Conservation (phyloP, 768 basidiomycete genomes). For the Artomyces pyxidatus region DNA sequence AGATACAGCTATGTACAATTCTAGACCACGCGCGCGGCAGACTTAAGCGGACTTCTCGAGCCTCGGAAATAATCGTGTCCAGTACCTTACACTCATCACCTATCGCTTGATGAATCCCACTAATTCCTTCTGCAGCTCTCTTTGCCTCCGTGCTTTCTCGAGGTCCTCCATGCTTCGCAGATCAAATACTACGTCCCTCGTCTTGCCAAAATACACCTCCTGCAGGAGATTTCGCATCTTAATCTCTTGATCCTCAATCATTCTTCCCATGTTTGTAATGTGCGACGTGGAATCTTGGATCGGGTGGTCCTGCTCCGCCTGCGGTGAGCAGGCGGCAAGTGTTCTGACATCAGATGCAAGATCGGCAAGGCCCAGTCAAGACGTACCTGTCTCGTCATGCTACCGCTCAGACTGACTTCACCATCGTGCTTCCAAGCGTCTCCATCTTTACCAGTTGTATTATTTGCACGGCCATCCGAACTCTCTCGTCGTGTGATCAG, state of each 20-base stretch:
- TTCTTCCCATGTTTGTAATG: constrained; percentile 86
- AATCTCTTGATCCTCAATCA: constrained; percentile 99
- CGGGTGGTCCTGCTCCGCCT: constrained; percentile 86
- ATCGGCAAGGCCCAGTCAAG: not conserved
- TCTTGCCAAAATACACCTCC: constrained; percentile 96
- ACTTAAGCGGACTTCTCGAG: not conserved
- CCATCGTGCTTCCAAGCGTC: constrained; percentile 55
- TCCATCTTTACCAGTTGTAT: constrained; percentile 27
- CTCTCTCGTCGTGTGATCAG: constrained; percentile 46
- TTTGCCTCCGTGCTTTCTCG: constrained; percentile 71
- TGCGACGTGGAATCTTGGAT: constrained; percentile 76
- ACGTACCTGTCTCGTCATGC: constrained; percentile 93
- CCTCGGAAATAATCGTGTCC: not conserved
- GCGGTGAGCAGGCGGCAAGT: not conserved
- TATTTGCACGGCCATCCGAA: constrained; percentile 14
- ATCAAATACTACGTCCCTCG: constrained; percentile 90
- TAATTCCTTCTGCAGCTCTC: constrained; percentile 86
- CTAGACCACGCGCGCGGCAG: too few relatives aligned
- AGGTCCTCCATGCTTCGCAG: constrained; percentile 82
- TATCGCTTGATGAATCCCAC: constrained; percentile 66
- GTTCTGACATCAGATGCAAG: not conserved
- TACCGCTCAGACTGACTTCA: constrained; percentile 82
- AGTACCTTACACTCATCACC: not conserved
- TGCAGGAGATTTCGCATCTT: constrained; percentile 96
- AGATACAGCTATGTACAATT: too few relatives aligned